Evolutionary conservation across 2,329 filamentous ascomycete species (phyloP), one percentile per base, ranked within the genome.

Genomic region (Penicillium sp.): DNA sequence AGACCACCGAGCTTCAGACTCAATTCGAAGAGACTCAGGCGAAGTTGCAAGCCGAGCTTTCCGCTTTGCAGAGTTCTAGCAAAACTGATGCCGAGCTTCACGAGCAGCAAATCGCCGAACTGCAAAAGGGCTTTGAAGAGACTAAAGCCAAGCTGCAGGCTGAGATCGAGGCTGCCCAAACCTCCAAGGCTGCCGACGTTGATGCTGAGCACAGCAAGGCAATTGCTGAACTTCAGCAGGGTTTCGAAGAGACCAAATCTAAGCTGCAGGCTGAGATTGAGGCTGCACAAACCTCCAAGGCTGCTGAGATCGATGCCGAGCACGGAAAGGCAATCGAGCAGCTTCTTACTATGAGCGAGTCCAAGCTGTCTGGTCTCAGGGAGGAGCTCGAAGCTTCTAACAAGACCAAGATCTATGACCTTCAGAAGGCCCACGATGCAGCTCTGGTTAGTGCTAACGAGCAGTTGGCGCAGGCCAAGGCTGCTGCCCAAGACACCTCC

Each of bases 261-360:
- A 70, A 73, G 50, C 56, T 77, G 62, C 67, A 73, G 58, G 66
- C 71, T 59, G 75, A 80, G 48, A 63, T 77, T 61, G 72, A 79
- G 58, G 59, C 68, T 37, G 58, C 70, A 37, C 64, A 75, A 54
- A 50, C 65, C 49, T 71, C 74, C 37, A 75, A 73, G 62, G 54
- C 71, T 33, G 66, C 71, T 2, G 70, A 77, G 35, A 60, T 71
- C 8, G 75, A 77, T 58, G 70, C 70, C 5, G 71, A 74, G 46
- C 76, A 78, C 54, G 37, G 37, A 21, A 40, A 40, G n/a, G 37
- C 37, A 21, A 40, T 40, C 43, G 75, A 78, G 58, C 71, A 76
- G 50, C 69, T 78, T 21, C 69, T 78, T 49, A 73, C 66, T 15
- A 65, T 73, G 6, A 71, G 77, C 23, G 75, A 79, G 21, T 65